Base-by-base conservation (phyloP, 768 basidiomycete genomes). In the Tricholoma sp. region DNA sequence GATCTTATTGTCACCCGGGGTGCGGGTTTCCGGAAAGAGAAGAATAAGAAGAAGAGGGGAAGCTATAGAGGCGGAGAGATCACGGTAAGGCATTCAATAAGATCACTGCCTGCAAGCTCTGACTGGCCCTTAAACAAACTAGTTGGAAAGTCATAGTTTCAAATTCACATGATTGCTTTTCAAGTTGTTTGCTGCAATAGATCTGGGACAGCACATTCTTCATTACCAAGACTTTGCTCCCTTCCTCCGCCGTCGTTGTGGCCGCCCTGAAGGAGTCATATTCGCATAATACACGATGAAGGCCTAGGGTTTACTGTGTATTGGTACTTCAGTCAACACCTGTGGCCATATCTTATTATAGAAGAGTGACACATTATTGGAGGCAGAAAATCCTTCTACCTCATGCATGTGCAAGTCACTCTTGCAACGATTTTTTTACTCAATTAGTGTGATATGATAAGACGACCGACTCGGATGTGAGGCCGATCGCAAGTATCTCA, bases 31-130 rank as follows among this genome's bases (percentile, higher is more conserved):
- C 82, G 94, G 54, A 99, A 98, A 72, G 96, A 97, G 79, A 99
- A 99, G 74, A 98, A 97, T 76, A 99, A 98, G 83, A 98, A 98
- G 76, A 99, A 99, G 75, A 78, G 90, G 63, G 96, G 94, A 3
- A 93, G 88, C 58, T 98, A 98, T 72, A 82, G 83, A 45, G 94
- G 96, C 11, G 96, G 96, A 39, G 91, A 95, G 67, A 99, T 99
- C 58, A 96, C 94, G 49, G 93, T 95, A 61, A 68, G 82, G 39
- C 28, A 11, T 44, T 20, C 33, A 15, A 42, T 50, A 32, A 9
- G 39, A 33, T 33, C 11, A 31, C 24, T 55, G 50, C 12, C 15
- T 37, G 34, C 52, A 13, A 53, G 31, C 45, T 36, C 36, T 32
- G 47, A 47, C 29, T 56, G 29, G 53, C 45, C 20, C 57, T 17